A percentile compares a stretch with the other conserved stretches of the same genome.
Evolutionary conservation across 441 rosid species (phyloP).

Genomic region (Biscutella laevigata): DNA sequence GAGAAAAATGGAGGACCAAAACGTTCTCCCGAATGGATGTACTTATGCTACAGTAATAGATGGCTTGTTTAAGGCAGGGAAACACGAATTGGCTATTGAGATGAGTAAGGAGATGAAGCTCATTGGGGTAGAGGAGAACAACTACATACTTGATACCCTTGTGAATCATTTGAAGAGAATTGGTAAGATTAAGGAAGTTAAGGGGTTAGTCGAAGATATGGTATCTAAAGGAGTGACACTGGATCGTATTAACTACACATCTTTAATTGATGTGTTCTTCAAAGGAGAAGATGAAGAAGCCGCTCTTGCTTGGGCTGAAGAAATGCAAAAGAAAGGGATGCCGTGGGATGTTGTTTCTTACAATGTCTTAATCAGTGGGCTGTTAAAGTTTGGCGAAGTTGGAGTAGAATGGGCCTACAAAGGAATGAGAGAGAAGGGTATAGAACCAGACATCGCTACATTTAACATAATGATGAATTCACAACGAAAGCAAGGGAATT

Average conservation of each 20-base stretch:
- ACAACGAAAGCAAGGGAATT: constrained; percentile 46
- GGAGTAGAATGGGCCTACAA: constrained; percentile 45
- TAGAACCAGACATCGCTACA: constrained; percentile 57
- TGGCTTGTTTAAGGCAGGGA: constrained; percentile 64
- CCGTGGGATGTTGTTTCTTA: constrained; percentile 72
- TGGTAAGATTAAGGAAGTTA: constrained; percentile 49
- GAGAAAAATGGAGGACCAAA: constrained; percentile 48
- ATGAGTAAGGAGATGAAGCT: constrained; percentile 60
- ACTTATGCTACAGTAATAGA: constrained; percentile 60
- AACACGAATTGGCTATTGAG: constrained; percentile 42
- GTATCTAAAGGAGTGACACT: constrained; percentile 47
- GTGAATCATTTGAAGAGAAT: constrained; percentile 62
- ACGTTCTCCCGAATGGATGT: constrained; percentile 47
- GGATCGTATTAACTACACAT: constrained; percentile 83
- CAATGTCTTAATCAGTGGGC: constrained; percentile 73
- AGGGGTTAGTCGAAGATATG: constrained; percentile 40
- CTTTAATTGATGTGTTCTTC: constrained; percentile 81
- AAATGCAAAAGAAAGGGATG: constrained; percentile 56
- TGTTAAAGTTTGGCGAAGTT: constrained; percentile 47
- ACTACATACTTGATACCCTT: constrained; percentile 51
- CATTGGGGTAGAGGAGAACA: constrained; percentile 52
- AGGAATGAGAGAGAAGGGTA: constrained; percentile 60
- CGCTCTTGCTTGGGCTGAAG: constrained; percentile 59
- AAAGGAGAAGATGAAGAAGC: constrained; percentile 61
- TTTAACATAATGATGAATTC: constrained; percentile 73